Evolutionary conservation across 371 early-diverging fungal genomes (phyloP).

Genomic region (Mucor mucedo): DNA sequence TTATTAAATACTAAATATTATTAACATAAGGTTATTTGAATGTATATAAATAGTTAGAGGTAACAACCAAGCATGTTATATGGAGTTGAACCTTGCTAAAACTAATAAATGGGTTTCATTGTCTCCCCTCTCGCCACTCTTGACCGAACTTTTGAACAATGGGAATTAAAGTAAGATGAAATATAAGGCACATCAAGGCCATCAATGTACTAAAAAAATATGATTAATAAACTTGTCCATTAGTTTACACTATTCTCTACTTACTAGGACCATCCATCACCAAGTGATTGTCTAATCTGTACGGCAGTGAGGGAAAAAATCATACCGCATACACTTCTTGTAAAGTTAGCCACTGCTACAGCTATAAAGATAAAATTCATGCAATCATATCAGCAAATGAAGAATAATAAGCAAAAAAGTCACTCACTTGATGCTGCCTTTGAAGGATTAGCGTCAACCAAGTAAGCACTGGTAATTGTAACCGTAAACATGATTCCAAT

Average conservation of each 20-base stretch:
- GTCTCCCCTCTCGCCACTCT: slow-evolving; percentile 15
- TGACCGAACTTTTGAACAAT: slow-evolving; percentile 25
- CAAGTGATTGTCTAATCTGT: slow-evolving; percentile 28
- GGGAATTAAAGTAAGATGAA: slow-evolving; percentile 30
- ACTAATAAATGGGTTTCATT: too few species aligned
- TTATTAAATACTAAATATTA: too few species aligned
- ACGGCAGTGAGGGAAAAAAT: slow-evolving; percentile 39
- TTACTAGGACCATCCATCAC: slow-evolving; percentile 49
- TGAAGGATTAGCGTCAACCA: slow-evolving; percentile 34
- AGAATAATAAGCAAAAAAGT: not conserved
- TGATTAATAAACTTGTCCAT: not conserved
- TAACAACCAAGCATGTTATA: too few species aligned
- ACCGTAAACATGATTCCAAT: slow-evolving; percentile 45
- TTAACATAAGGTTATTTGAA: too few species aligned
- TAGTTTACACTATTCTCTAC: not conserved
- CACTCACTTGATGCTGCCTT: slow-evolving; percentile 44
- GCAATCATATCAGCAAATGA: not conserved
- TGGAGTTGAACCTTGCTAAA: too few species aligned
- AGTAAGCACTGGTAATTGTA: slow-evolving; percentile 37
- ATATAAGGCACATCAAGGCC: slow-evolving; percentile 13
- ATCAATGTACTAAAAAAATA: slow-evolving; percentile 26
- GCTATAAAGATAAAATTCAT: slow-evolving; percentile 12
- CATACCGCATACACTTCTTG: slow-evolving; percentile 41
- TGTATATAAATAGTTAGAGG: too few species aligned
- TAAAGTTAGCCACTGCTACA: slow-evolving; percentile 35